Evolutionary conservation across 257 asterid species (phyloP).

Genomic region (Anisodus tanguticus): DNA sequence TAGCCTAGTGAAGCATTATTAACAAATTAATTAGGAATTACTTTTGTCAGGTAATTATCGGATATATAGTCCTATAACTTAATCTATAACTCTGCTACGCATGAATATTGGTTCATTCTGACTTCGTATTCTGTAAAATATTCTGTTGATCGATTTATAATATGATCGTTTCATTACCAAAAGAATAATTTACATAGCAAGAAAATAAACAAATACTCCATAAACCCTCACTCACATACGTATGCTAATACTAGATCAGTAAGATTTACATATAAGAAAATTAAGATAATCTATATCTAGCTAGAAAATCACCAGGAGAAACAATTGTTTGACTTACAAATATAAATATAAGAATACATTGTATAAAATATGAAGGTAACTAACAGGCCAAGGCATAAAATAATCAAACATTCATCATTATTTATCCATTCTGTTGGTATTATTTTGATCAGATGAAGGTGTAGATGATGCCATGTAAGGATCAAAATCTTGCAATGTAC

Average conservation of each 20-base stretch:
- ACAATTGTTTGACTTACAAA: not conserved
- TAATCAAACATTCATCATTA: not conserved
- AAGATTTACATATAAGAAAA: not conserved
- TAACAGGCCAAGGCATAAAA: not conserved
- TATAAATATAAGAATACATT: not conserved
- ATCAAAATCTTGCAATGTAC: conserved; percentile 23
- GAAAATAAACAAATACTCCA: not conserved
- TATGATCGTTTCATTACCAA: not conserved
- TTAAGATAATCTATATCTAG: not conserved
- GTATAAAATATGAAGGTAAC: not conserved
- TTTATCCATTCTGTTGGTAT: conserved; percentile 18
- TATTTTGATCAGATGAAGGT: conserved; percentile 20
- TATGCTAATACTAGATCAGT: not conserved
- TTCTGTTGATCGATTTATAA: no score
- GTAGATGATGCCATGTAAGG: conserved; percentile 21
- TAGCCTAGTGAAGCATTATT: no score
- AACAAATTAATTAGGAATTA: no score
- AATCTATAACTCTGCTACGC: no score
- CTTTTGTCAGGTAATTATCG: no score
- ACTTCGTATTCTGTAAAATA: no score
- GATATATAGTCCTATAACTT: no score
- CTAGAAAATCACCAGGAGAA: conserved; percentile 20
- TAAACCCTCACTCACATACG: not conserved
- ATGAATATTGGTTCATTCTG: no score
- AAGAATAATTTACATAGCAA: no score